These are phyloP conservation scores for Didymella pinodella DNA, from an alignment of 2,329 filamentous ascomycete species.

Conservation along the genomic window DNA sequence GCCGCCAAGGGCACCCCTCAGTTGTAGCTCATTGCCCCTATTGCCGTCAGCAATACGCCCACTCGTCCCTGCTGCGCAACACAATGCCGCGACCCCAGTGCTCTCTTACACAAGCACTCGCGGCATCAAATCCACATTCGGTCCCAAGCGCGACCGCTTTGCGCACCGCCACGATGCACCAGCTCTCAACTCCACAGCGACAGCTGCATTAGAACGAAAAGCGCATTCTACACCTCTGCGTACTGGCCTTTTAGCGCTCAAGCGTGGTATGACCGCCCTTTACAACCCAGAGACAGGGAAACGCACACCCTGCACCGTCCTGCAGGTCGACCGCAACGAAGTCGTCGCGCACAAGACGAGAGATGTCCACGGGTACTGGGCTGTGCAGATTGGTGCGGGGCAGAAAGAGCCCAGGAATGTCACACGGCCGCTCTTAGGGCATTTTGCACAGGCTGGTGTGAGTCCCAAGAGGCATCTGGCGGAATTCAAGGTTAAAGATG, in stretches of 20 bases:
- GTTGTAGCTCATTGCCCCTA: slow-evolving; percentile 44
- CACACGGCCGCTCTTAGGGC: slow-evolving; percentile 82
- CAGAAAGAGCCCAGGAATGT: slow-evolving; percentile 77
- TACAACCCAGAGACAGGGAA: slow-evolving; percentile 79
- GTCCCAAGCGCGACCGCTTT: slow-evolving; percentile 60
- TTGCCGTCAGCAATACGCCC: slow-evolving; percentile 40
- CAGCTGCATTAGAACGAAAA: slow-evolving; percentile 68
- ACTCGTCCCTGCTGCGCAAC: slow-evolving; percentile 31
- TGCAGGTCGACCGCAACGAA: slow-evolving; percentile 92
- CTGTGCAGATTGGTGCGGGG: slow-evolving; percentile 87
- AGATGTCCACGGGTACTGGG: slow-evolving; percentile 86
- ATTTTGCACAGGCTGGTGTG: slow-evolving; percentile 83
- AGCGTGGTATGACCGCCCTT: slow-evolving; percentile 95
- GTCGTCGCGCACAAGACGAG: slow-evolving; percentile 87
- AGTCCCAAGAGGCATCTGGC: slow-evolving; percentile 83
- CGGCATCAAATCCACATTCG: slow-evolving; percentile 65
- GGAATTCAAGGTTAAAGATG: slow-evolving; percentile 85
- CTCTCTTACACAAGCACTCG: slow-evolving; percentile 40
- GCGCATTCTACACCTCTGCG: slow-evolving; percentile 68
- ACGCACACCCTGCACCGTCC: slow-evolving; percentile 85
- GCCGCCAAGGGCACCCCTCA: slow-evolving; percentile 47
- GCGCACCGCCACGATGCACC: slow-evolving; percentile 60
- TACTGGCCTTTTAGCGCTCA: slow-evolving; percentile 83
- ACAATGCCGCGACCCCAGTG: slow-evolving; percentile 24
- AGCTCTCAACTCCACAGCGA: slow-evolving; percentile 63